Evolutionary conservation across 805 yeast species (phyloP).

Genomic region (Ogataea nitratoaversa): DNA sequence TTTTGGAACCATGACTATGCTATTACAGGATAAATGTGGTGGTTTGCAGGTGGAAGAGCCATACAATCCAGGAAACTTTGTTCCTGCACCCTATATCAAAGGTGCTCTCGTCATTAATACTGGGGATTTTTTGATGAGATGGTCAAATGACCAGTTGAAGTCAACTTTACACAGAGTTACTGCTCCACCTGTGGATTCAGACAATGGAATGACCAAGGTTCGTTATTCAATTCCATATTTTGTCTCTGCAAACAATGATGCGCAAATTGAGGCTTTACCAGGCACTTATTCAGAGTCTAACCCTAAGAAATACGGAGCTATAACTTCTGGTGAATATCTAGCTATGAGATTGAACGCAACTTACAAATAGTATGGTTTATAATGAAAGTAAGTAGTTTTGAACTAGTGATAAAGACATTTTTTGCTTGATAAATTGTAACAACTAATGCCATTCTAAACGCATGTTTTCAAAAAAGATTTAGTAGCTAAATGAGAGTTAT

Average conservation of each 20-base stretch:
- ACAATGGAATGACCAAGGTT: constrained; percentile 14
- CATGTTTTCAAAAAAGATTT: too few species aligned
- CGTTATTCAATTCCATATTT: constrained; percentile 30
- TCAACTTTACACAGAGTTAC: constrained; percentile 39
- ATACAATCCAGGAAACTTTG: constrained; percentile 27
- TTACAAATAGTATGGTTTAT: too few species aligned
- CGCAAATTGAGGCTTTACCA: constrained; percentile 19
- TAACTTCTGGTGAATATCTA: constrained; percentile 22
- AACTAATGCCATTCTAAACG: too few species aligned
- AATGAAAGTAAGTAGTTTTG: too few species aligned
- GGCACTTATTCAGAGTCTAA: constrained; percentile 14
- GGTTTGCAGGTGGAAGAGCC: constrained; percentile 36
- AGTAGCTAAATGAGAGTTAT: too few species aligned
- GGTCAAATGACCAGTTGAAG: constrained; percentile 34
- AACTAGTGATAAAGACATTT: too few species aligned
- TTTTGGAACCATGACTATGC: constrained; percentile 33
- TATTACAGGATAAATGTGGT: constrained; percentile 33
- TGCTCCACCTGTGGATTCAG: constrained; percentile 21
- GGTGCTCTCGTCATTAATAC: constrained; percentile 35
- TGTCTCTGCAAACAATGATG: constrained; percentile 18
- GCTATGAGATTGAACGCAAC: constrained; percentile 20
- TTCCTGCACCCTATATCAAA: constrained; percentile 26
- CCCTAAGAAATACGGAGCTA: constrained; percentile 18
- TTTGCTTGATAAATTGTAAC: too few species aligned
- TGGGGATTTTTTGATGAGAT: constrained; percentile 36